Base-by-base conservation (phyloP, 495 filamentous ascomycete species). In the Bathelium albidoporum region DNA sequence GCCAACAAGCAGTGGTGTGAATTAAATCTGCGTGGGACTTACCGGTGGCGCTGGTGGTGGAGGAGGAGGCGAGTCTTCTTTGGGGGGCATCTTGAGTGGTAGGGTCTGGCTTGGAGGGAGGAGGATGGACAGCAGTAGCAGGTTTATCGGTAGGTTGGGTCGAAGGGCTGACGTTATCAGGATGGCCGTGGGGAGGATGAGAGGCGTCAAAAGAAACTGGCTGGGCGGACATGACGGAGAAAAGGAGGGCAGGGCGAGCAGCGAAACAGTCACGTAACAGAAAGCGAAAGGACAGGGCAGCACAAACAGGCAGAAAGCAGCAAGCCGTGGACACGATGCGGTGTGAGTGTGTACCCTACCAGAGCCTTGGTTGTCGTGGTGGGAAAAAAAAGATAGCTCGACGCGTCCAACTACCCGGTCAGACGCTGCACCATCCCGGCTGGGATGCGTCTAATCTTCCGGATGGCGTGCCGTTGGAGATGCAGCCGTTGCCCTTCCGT, bases 51-150 rank as follows among this genome's bases (percentile, higher is more conserved):
- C 68, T 34, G 75, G 75, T 45, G 75, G 75, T 12, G 70, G 69
- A 24, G 75, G 75, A n/a, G 75, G 75, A 24, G 75, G 75, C 34
- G 66, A 69, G 69, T 71, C 72, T 60, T 77, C 73, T 65, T 73
- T 76, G 36, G 71, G 71, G 32, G 72, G 71, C 72, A 72, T 65
- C 28, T 32, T 73, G 34, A 61, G 45, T 32, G 20, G 73, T 75
- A 2, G 75, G 74, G 43, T 75, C 75, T 20, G 74, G 73, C 43
- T 72, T 68, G 68, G 41, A 41, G 34, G 66, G 43, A 32, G 75
- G 67, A n/a, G 74, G 71, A 66, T 75, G 71, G 52, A 74, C 70
- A 68, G 72, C 65, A 60, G 67, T 72, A 32, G 70, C 64, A 5
- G 65, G 59, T 58, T 67, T 70, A 32, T 68, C 65, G 59, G 36